Evolutionary conservation across 2,329 filamentous ascomycete genomes (phyloP), one percentile per base, ranked within the genome.

Genomic region (Aureobasidium uvarum): DNA sequence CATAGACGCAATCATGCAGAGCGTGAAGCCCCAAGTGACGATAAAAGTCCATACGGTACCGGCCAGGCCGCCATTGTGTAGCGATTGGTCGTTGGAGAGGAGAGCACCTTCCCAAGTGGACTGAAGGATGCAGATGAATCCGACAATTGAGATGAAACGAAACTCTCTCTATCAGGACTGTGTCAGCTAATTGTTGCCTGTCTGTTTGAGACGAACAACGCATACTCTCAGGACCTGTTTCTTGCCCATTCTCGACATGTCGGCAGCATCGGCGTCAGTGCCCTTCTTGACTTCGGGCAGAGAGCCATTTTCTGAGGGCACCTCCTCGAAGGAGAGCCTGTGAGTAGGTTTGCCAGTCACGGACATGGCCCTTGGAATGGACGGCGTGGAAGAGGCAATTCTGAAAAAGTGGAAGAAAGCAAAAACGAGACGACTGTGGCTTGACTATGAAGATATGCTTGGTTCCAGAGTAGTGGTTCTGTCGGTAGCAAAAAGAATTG

Each of bases 111-210:
- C 84, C 84, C 83, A 86, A 0, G 83, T 84, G 56, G 80, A 79
- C 69, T 84, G 79, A 41, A 83, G 76, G 25, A 82, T 81, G 67
- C 81, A 81, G n/a, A 80, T 79, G 66, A 84, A 84, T 6, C 81
- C 81, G 14, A 84, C 75, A 36, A 83, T 84, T 3, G 79, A 80
- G 64, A 81, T 69, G 69, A 81, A 81, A 11, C 78, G 76, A 69
- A 84, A 84, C 71, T 81, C 82, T 65, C 81, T 75, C 79, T 79
- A 18, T 13, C 4, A n/a, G 8, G 2, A 25, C 18, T 25, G 16
- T 36, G 45, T 70, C 36, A 67, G 66, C 7, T 2, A 36, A 54
- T 5, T 5, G 8, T 23, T 11, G 6, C 79, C 10, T 36, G 3
- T 36, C 33, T 36, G 10, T 36, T 10, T 13, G 33, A 36, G 33